phyloP scores from a whole-genome alignment of 2,329 filamentous ascomycete genomes.

The Sporothrix curviconia region DNA sequence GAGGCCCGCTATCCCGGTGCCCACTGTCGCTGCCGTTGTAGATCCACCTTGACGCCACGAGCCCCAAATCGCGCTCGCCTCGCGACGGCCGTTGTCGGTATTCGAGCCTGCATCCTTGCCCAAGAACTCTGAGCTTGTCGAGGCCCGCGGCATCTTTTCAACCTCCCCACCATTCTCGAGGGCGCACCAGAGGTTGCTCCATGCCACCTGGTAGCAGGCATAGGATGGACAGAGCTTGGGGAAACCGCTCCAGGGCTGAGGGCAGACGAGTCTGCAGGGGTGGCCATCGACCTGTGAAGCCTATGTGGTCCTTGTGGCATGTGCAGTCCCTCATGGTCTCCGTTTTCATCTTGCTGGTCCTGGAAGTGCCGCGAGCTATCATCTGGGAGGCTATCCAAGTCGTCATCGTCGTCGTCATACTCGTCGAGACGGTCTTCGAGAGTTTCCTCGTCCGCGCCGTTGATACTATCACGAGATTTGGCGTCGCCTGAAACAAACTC shows the following conservation, averaged over 20 bases:
- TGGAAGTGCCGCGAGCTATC: background rate
- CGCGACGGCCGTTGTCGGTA: constrained; percentile 33
- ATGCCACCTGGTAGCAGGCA: constrained; percentile 28
- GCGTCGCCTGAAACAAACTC: constrained; percentile 34
- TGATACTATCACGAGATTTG: constrained; percentile 19
- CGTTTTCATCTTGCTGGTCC: background rate
- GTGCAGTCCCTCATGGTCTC: background rate
- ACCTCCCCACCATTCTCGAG: constrained; percentile 39
- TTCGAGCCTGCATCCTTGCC: constrained; percentile 24
- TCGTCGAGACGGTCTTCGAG: constrained; percentile 4
- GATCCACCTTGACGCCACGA: constrained; percentile 60
- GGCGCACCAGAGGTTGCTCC: constrained; percentile 28
- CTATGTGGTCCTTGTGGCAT: background rate
- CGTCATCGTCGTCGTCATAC: constrained; percentile 10
- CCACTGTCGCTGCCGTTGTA: constrained; percentile 44
- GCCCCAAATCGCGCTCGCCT: constrained; percentile 55
- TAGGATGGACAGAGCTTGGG: constrained; percentile 31
- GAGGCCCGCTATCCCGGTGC: constrained; percentile 44
- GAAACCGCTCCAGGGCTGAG: constrained; percentile 30
- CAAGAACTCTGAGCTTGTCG: constrained; percentile 21
- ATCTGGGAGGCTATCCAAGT: background rate
- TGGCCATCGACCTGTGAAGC: constrained; percentile 18
- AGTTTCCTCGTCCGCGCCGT: constrained; percentile 11
- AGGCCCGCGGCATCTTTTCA: constrained; percentile 32
- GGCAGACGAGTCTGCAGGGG: constrained; percentile 24